A percentile compares a stretch with the other conserved stretches of the same genome.
Conservation (phyloP, 164 flowering plant genomes). For the Piper longum region DNA sequence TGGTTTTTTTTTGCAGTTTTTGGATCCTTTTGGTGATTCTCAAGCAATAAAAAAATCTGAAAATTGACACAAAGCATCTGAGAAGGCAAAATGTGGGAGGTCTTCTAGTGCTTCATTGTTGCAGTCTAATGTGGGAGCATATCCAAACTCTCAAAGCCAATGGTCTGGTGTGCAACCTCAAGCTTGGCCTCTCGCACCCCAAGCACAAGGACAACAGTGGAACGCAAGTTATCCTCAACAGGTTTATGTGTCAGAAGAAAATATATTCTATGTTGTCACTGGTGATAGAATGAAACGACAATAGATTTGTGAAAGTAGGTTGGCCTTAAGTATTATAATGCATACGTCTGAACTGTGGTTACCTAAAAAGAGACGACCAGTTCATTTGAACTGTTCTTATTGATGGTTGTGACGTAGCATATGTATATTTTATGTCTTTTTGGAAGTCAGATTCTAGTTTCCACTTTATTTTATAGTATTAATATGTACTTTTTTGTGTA, state of each 20-base stretch:
- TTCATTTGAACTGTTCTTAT: too few relatives aligned
- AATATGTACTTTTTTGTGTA: neutral
- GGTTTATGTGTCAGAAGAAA: slow-evolving; percentile 18
- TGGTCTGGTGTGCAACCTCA: slow-evolving; percentile 74
- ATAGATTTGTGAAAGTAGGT: too few relatives aligned
- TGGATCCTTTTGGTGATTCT: slow-evolving; percentile 80
- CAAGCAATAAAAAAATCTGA: slow-evolving; percentile 57
- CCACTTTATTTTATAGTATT: neutral
- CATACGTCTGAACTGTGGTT: too few relatives aligned
- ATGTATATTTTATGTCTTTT: too few relatives aligned
- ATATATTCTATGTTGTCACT: too few relatives aligned
- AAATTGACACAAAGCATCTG: slow-evolving; percentile 73
- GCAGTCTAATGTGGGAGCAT: slow-evolving; percentile 55
- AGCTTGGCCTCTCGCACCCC: slow-evolving; percentile 66
- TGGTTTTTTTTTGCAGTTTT: slow-evolving; percentile 38
- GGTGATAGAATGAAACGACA: too few relatives aligned
- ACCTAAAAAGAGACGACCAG: too few relatives aligned
- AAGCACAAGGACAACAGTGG: slow-evolving; percentile 70
- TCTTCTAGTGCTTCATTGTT: slow-evolving; percentile 37
- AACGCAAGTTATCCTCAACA: slow-evolving; percentile 59
- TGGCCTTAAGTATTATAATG: too few relatives aligned
- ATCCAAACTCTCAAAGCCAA: slow-evolving; percentile 52
- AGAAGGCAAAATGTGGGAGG: slow-evolving; percentile 55
- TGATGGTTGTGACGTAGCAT: too few relatives aligned
- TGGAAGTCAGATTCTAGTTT: neutral